Percentiles rank a stretch among this genome's conserved stretches.
Evolutionary conservation across 2,329 filamentous ascomycete genomes (phyloP).

Genomic region (Chaetomiaceae sp.): DNA sequence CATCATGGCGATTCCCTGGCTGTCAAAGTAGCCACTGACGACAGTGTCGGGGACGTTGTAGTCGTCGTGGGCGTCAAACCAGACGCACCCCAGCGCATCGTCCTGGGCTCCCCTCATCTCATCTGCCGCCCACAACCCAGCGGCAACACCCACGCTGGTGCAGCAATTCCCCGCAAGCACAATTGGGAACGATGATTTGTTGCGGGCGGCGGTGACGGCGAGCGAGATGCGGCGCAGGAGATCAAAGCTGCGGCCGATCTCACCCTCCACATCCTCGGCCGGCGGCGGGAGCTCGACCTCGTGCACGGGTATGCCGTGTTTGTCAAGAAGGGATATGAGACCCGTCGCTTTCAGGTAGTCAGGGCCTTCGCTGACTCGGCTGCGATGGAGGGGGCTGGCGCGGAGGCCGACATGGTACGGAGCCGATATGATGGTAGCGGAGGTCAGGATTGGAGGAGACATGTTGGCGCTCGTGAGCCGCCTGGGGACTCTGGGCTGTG

Average conservation of each 20-base stretch:
- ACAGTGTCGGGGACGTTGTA: constrained; percentile 35
- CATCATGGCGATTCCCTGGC: constrained; percentile 36
- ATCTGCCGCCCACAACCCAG: constrained; percentile 29
- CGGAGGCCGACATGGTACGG: constrained; percentile 39
- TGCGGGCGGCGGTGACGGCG: constrained; percentile 29
- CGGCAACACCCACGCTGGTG: constrained; percentile 34
- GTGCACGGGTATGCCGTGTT: constrained; percentile 25
- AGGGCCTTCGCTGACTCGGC: constrained; percentile 31
- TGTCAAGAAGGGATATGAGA: constrained; percentile 29
- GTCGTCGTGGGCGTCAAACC: constrained; percentile 43
- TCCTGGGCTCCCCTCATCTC: not conserved
- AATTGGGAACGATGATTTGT: constrained; percentile 34
- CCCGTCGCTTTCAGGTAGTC: constrained; percentile 31
- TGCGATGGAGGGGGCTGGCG: constrained; percentile 17
- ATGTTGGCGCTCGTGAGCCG: not conserved
- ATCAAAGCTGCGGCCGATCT: constrained; percentile 39
- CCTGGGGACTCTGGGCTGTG: not conserved
- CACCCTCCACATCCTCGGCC: constrained; percentile 35
- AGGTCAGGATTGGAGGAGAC: constrained; percentile 5
- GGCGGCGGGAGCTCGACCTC: constrained; percentile 29
- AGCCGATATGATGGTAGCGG: constrained; percentile 35
- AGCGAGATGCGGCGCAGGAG: constrained; percentile 35
- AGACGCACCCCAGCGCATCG: constrained; percentile 33
- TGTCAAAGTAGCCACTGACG: constrained; percentile 36
- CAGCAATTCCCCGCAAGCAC: constrained; percentile 39